Base-by-base conservation (phyloP, 352 stramenopile species). In the Elongisporangium prolatum region DNA sequence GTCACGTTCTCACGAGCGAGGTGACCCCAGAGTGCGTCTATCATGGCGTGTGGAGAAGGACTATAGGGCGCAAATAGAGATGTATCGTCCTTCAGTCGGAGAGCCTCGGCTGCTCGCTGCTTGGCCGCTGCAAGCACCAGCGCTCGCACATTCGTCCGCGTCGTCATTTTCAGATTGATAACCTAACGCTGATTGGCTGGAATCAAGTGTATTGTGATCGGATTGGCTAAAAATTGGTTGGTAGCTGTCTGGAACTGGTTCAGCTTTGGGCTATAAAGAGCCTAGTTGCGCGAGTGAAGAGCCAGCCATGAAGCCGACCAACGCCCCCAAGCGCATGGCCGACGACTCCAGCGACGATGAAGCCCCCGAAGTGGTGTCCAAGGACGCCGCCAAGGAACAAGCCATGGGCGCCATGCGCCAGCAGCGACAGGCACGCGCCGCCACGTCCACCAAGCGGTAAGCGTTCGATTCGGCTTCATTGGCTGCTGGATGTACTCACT, bases 291-390 rank as follows among this genome's bases (percentile, higher is more conserved):
- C 50, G 21, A 47, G 34, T 25, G 21, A 44, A 49, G 11, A 56
- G 20, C 21, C 24, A 56, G 20, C 21, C 24, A 78, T 69, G 56
- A 54, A 40, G 48, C 54, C 60, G 28, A 61, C 52, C 67, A 49
- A 75, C 63, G 57, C 77, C 59, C 59, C 64, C 56, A 49, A 51
- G 59, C 54, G 61, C 61, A 49, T 56, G 54, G 56, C 63, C 5
- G 56, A 50, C 28, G 56, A 73, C 52, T 69, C 80, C 48, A 87
- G 75, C 63, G 81, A 91, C 48, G 83, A 91, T 57, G 84, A 91
- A 62, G 81, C 84, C 22, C 84, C 84, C 21, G 84, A 93, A 60
- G 76, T 87, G 38, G 75, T 93, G 57, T 85, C 77, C 54, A 93
- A 90, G 67, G 70, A 76, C 54, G 89, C 60, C 56, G 84, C 84